Conservation (phyloP, 2,329 filamentous ascomycete species). For the Piedraia hortae region DNA sequence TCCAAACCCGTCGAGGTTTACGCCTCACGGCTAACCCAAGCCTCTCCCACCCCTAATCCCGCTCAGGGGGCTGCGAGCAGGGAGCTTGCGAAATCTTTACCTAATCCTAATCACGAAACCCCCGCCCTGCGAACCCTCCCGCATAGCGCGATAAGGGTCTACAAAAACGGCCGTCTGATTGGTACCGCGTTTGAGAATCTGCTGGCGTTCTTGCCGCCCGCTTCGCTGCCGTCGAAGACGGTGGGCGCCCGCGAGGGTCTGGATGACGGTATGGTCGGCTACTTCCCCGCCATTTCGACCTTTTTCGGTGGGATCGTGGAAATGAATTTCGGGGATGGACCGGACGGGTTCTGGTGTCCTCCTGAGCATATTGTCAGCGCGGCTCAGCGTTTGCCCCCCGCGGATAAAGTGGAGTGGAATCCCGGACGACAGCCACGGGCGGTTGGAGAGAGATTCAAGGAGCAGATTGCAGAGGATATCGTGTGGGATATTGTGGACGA, state of each 20-base stretch:
- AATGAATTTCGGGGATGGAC: constrained; percentile 79
- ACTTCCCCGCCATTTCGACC: constrained; percentile 78
- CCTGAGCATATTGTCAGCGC: constrained; percentile 25
- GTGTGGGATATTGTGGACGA: constrained; percentile 87
- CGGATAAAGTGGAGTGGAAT: constrained; percentile 8
- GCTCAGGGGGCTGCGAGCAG: constrained; percentile 17
- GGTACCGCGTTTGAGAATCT: constrained; percentile 74
- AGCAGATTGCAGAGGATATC: constrained; percentile 86
- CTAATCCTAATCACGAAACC: constrained; percentile 42
- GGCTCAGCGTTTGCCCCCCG: background rate
- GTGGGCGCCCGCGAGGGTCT: constrained; percentile 59
- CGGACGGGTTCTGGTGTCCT: constrained; percentile 69
- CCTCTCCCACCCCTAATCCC: constrained; percentile 14
- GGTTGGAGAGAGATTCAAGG: constrained; percentile 54
- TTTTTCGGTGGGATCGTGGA: constrained; percentile 79
- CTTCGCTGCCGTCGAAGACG: constrained; percentile 44
- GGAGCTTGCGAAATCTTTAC: constrained; percentile 25
- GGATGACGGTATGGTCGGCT: constrained; percentile 84
- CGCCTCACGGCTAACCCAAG: constrained; percentile 21
- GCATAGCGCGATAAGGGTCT: constrained; percentile 60
- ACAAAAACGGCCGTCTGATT: constrained; percentile 71
- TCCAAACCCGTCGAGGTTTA: constrained; percentile 61
- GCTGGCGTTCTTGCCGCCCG: constrained; percentile 71
- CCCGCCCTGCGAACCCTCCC: constrained; percentile 66
- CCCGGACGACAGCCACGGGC: constrained; percentile 22